A percentile compares a stretch with the other conserved stretches of the same genome.
phyloP scores from a whole-genome alignment of 371 early-diverging fungal species.

The Zopfochytrium polystomum region DNA sequence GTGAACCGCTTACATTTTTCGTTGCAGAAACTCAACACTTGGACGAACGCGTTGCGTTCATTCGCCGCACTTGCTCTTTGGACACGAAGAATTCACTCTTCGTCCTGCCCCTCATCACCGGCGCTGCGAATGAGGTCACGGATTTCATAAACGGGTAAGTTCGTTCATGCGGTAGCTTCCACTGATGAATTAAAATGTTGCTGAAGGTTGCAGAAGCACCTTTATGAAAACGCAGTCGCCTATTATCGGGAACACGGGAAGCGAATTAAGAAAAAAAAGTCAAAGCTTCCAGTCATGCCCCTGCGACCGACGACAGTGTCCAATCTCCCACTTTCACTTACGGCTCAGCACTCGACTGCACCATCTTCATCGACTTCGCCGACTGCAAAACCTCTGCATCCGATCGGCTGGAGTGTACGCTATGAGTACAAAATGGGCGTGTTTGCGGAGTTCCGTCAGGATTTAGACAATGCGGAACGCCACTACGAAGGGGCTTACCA shows the following conservation, averaged over 20 bases:
- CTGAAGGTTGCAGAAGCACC: conserved; percentile 61
- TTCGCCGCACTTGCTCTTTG: conserved; percentile 23
- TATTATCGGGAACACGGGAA: conserved; percentile 76
- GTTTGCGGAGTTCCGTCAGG: conserved; percentile 75
- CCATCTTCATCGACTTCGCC: conserved; percentile 14
- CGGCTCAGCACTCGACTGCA: conserved; percentile 35
- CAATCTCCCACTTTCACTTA: too few species aligned
- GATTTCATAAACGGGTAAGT: conserved; percentile 71
- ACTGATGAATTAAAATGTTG: not conserved
- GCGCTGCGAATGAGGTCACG: conserved; percentile 49
- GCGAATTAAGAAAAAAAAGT: conserved; percentile 65
- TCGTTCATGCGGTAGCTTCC: conserved; percentile 1
- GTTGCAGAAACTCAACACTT: conserved; percentile 21
- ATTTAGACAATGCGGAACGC: conserved; percentile 65
- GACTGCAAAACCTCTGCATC: conserved; percentile 27
- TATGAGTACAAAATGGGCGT: conserved; percentile 77
- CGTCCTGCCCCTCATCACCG: conserved; percentile 14
- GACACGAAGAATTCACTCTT: conserved; percentile 27
- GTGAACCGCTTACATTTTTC: too few species aligned
- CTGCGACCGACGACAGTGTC: too few species aligned
- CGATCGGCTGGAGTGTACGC: conserved; percentile 72
- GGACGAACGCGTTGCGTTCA: conserved; percentile 20
- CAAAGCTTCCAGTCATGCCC: conserved; percentile 59
- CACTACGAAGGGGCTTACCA: conserved; percentile 72
- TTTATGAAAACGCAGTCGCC: conserved; percentile 64